Evolutionary conservation across 805 yeast species (phyloP).

Genomic region (Priceomyces castillae): DNA sequence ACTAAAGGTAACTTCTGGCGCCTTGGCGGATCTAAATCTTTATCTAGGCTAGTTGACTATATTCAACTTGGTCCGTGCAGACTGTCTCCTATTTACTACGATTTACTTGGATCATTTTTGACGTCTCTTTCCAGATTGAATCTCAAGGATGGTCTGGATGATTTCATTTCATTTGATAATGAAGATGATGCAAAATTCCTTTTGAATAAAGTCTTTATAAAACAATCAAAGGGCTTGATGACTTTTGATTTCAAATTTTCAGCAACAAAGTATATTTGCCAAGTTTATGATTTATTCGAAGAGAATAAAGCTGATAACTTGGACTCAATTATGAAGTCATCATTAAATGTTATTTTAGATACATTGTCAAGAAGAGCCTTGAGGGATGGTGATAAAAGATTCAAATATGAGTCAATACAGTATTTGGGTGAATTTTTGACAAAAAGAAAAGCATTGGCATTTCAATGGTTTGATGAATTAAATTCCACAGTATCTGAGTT

Average conservation of each 20-base stretch:
- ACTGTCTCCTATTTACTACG: slow-evolving; percentile 52
- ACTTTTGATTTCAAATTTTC: slow-evolving; percentile 16
- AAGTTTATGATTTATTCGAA: slow-evolving; percentile 14
- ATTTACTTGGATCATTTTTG: slow-evolving; percentile 22
- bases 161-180: slow-evolving; percentile 18
- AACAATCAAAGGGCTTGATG: slow-evolving; percentile 15
- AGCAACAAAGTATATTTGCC: slow-evolving; percentile 20
- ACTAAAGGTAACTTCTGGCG: slow-evolving; percentile 54
- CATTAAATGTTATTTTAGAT: slow-evolving; percentile 8
- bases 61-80: slow-evolving; percentile 53
- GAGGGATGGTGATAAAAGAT: neutral
- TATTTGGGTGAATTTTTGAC: slow-evolving; percentile 4
- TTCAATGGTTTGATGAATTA: slow-evolving; percentile 2
- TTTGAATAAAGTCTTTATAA: slow-evolving; percentile 15
- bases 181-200: slow-evolving; percentile 18
- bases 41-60: slow-evolving; percentile 44
- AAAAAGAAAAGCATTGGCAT: neutral
- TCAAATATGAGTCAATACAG: neutral
- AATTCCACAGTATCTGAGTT: slow-evolving; percentile 1
- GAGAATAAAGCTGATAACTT: neutral
- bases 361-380: slow-evolving; percentile 6
- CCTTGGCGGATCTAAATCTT: slow-evolving; percentile 40
- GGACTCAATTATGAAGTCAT: neutral
- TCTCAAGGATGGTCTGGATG: slow-evolving; percentile 10
- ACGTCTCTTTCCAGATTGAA: slow-evolving; percentile 11